A percentile compares a stretch with the other conserved stretches of the same genome.
phyloP scores from a whole-genome alignment of 2,329 filamentous ascomycete genomes.

The Incumbomyces lentus region DNA sequence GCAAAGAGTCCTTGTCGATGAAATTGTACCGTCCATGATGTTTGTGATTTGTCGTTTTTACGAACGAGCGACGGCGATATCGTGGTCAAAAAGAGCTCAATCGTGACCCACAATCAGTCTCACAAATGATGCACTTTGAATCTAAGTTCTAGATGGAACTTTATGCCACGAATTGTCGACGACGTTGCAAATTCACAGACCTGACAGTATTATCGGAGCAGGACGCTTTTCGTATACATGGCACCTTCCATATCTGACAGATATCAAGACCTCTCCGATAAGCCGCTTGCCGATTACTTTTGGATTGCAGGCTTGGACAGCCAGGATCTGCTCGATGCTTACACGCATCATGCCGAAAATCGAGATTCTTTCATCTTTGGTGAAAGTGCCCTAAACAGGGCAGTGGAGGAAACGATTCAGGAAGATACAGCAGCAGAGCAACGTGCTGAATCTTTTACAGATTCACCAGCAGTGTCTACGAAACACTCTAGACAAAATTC shows the following conservation, averaged over 20 bases:
- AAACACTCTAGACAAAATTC: conserved; percentile 29
- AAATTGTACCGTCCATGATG: not conserved
- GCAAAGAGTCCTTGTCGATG: not conserved
- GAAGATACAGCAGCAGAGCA: conserved; percentile 50
- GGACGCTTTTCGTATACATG: not conserved
- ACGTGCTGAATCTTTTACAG: conserved; percentile 27
- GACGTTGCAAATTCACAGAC: not conserved
- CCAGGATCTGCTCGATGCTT: conserved; percentile 36
- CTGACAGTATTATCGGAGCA: not conserved
- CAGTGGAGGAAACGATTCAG: conserved; percentile 48
- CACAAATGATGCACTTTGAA: not conserved
- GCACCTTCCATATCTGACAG: not conserved
- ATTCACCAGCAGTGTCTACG: conserved; percentile 33
- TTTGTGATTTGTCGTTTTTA: not conserved
- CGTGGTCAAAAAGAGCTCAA: not conserved
- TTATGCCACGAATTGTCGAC: not conserved
- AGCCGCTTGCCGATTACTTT: conserved; percentile 56
- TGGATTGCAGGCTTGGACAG: conserved; percentile 48
- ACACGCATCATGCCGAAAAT: conserved; percentile 8
- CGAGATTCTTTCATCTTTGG: conserved; percentile 18
- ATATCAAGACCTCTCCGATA: conserved; percentile 13
- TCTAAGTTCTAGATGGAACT: not conserved
- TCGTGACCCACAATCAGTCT: not conserved
- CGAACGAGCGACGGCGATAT: not conserved
- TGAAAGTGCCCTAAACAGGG: conserved; percentile 30